Base-by-base conservation (phyloP, 1,139 yeast species). In the Kazachstania sp. region DNA sequence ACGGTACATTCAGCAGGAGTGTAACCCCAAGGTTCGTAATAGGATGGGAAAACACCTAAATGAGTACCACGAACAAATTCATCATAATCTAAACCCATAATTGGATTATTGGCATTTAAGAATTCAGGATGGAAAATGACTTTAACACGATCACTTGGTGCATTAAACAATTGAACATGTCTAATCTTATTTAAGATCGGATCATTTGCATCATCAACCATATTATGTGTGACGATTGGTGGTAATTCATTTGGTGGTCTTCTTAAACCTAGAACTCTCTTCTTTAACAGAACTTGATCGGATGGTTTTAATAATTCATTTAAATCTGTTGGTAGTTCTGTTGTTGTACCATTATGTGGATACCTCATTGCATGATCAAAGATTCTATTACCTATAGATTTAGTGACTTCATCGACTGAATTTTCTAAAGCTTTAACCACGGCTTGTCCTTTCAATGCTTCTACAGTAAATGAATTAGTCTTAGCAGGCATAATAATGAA, bases 1-100 rank as follows among this genome's bases (percentile, higher is more conserved):
- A 92, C 98, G 1, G 98, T 92, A 73, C 98, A 92, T 67, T 92
- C 98, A 9, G 97, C 97, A 8, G 98, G 98, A 4, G 98, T 92
- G 69, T 92, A 92, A 35, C 98, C 98, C 98, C 98, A 92, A 6
- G 98, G 98, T 69, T 92, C 98, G 64, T 92, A 92, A 70, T 92
- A 92, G 0, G 97, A 87, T 44, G 98, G 98, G 82, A 92, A 92
- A 44, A 92, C 95, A 66, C 98, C 98, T 70, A 92, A 73, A 68
- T 92, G 97, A 67, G 97, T 90, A 52, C 98, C 98, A 59, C 98
- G 80, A 37, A 92, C 98, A 68, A 92, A 92, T 66, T 92, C 98
- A 63, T 92, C 98, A 65, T 92, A 92, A 67, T 92, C 98, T 52
- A 92, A 72, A 16, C 96, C 84, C 62, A 92, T 74, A 54, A 92